These are phyloP conservation scores for Huntiella abstrusa DNA, from an alignment of 2,329 filamentous ascomycete genomes.

Conservation along the genomic window DNA sequence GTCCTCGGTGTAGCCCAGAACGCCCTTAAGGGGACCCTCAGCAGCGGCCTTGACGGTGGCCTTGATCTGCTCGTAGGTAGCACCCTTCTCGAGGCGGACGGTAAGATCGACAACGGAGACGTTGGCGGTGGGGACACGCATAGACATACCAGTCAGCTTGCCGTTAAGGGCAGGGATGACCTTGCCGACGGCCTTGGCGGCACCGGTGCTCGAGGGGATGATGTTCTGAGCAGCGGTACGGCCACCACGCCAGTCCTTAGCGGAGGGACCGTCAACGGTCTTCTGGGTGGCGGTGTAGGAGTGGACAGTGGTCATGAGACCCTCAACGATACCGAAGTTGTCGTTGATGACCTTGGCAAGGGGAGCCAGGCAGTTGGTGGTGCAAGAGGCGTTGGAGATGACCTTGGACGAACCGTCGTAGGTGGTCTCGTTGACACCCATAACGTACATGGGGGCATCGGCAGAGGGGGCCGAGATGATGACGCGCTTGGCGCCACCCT, in stretches of 20 bases:
- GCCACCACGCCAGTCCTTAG: constrained; percentile 99
- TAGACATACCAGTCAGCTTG: constrained; percentile 99
- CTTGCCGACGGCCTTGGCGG: constrained; percentile 99
- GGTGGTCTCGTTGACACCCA: constrained; percentile 91
- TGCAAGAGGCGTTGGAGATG: constrained; percentile 99
- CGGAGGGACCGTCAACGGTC: constrained; percentile 93
- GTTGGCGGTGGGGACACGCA: constrained; percentile 97
- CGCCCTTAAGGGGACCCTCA: constrained; percentile 69
- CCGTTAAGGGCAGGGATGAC: constrained; percentile 95
- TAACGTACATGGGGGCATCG: constrained; percentile 99
- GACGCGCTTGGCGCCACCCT: constrained; percentile 96
- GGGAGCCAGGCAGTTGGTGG: constrained; percentile 98
- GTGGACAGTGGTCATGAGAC: constrained; percentile 99
- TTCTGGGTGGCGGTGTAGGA: constrained; percentile 99
- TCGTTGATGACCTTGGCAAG: constrained; percentile 99
- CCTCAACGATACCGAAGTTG: constrained; percentile 93
- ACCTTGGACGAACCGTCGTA: constrained; percentile 85
- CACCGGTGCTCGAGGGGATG: constrained; percentile 97
- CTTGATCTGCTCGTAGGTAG: constrained; percentile 86
- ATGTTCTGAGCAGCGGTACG: constrained; percentile 99
- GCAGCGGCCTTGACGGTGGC: constrained; percentile 70
- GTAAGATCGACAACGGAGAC: constrained; percentile 98
- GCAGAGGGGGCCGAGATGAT: constrained; percentile 81
- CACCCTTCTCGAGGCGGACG: constrained; percentile 78
- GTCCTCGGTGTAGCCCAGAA: constrained; percentile 92